Evolutionary conservation across 805 yeast genomes (phyloP).

Genomic region (Yarrowia divulgata): DNA sequence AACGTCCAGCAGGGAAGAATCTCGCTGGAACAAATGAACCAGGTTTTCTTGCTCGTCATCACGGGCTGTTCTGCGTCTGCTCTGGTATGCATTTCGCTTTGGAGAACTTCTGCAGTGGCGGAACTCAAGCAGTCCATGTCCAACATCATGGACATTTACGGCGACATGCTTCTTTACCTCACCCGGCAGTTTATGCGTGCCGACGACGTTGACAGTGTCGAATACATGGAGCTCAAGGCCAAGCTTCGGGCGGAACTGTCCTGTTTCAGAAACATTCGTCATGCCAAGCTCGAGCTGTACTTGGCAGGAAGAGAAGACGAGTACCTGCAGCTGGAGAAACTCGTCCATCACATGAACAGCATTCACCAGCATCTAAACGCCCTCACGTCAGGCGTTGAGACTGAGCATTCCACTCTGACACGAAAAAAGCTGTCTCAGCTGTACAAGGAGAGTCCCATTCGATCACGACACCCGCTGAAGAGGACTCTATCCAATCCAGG

Average conservation of each 20-base stretch:
- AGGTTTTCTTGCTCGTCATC: slow-evolving; percentile 64
- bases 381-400: slow-evolving; percentile 24
- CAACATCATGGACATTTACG: slow-evolving; percentile 60
- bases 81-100: slow-evolving; percentile 64
- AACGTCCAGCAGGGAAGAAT: slow-evolving; percentile 64
- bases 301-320: slow-evolving; percentile 64
- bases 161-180: slow-evolving; percentile 57
- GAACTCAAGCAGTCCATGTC: slow-evolving; percentile 58
- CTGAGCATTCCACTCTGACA: slow-evolving; percentile 23
- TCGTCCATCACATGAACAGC: slow-evolving; percentile 51
- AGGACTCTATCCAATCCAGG: neutral
- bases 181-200: slow-evolving; percentile 60
- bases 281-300: slow-evolving; percentile 67
- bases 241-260: slow-evolving; percentile 50
- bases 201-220: slow-evolving; percentile 51
- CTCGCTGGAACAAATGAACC: slow-evolving; percentile 61
- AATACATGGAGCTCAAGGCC: slow-evolving; percentile 51
- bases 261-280: slow-evolving; percentile 58
- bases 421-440: slow-evolving; percentile 23
- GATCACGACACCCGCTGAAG: neutral
- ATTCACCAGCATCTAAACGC: slow-evolving; percentile 38
- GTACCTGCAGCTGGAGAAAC: slow-evolving; percentile 54
- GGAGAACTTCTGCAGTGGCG: slow-evolving; percentile 67
- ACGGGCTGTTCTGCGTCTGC: slow-evolving; percentile 68
- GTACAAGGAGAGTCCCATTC: slow-evolving; percentile 1